Base-by-base conservation (phyloP, 2,329 filamentous ascomycete species). In the Dactylonectria estremocensis region DNA sequence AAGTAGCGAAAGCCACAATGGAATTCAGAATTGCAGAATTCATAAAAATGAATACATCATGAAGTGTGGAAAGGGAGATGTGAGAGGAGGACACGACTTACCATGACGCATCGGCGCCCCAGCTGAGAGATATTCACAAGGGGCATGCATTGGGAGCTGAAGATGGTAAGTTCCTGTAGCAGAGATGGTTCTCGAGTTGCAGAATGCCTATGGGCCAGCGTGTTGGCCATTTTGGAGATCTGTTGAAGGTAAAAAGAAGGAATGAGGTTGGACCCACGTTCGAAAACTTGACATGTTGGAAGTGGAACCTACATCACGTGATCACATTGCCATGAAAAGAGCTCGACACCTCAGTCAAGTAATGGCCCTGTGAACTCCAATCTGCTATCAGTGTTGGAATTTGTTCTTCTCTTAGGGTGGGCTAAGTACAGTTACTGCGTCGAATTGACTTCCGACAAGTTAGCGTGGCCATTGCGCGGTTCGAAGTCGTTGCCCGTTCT, bases 21-120 rank as follows among this genome's bases (percentile, higher is more conserved):
- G 72, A 72, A 73, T 81, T 85, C 78, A 80, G 83, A 81, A 85
- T 85, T 85, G 83, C 83, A 85, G 83, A 85, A 85, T 84, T 83
- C 83, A 80, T 76, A 76, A 72, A 73, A 76, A 81, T 79, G 76
- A 80, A 81, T 78, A 67, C 80, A 81, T 81, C 79, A 81, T 80
- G 58, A 59, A 66, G 33, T 54, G 35, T 46, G 16, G 14, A 10
- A 18, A 45, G 61, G 52, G 37, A 33, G 22, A 56, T 37, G 59
- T 20, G 53, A 33, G 55, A 28, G 53, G 55, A 28, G 50, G 65
- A 33, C 28, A 52, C 0, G 37, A 66, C 72, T 69, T 74, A 75
- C 73, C 65, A 63, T 20, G 8, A 14, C 14, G 6, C 4, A 43
- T 14, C 20, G 2, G n/a, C 13, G 43, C 22, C 57, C 2, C 14